Evolutionary conservation across 768 basidiomycete genomes (phyloP), one percentile per base, ranked within the genome.

Genomic region (Rhizopogon sp.): DNA sequence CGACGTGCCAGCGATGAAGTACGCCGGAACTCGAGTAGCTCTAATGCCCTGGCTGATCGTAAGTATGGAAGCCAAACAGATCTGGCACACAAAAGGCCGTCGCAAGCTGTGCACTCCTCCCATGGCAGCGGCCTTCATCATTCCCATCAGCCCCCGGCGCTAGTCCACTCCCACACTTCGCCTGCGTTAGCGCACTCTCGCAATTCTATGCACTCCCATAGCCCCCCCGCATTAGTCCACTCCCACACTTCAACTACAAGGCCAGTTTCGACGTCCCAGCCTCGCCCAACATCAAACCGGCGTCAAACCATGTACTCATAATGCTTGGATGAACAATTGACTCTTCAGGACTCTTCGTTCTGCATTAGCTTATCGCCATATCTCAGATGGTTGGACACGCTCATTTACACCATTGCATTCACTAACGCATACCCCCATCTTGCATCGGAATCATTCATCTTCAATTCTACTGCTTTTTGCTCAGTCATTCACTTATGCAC

Each of bases 1-100:
- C 70, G 69, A 41, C 67, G 53, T 33, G 64, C 71, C 35, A 71
- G 66, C 45, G 70, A 69, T 49, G 69, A 71, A n/a, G 56, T 60
- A 59, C 50, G n/a, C 47, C 52, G 54, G 50, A 37, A 58, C 41
- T 39, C 43, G 16, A 56, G 39, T 40, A 59, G 56, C 41, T 28
- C 41, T 44, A 25, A 70, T 29, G 37, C 13, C 56, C 1, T 39
- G 2, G 54, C 54, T 33, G 55, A 60, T 45, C 22, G 53, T 33
- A 64, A 60, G 20, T 40, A 55, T 16, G 59, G 58, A 37, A 66
- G 59, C 16, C 56, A 64, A 13, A 39, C 10, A 22, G 58, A 67
- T 33, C 59, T 57, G 43, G 60, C 60, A 14, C 54, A 52, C 17
- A 49, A 55, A 28, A 59, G 55, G 35, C 17, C 57, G 10, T 49